Conservation (phyloP, 306 rosid genomes). For the barrel medic (Medicago truncatula) region MtrunA17r5.0-ANR NC_053048.1:37265501-37266000, state of each 20-base stretch:
- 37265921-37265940: neutral
- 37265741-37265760: conserved; percentile 53
- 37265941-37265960: neutral
- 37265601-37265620: conserved; percentile 74
- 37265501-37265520: neutral
- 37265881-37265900: conserved; percentile 19
- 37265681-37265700: conserved; percentile 50
- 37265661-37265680: conserved; percentile 65
- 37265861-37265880: conserved; percentile 45
- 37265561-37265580: conserved; percentile 83
- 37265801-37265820: neutral
- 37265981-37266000: conserved; percentile 43
- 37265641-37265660: conserved; percentile 57
- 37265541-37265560: conserved; percentile 70
- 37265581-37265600: conserved; percentile 69
- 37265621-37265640: conserved; percentile 59
- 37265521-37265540: conserved; percentile 48
- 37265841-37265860: conserved; percentile 42
- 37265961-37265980: neutral
- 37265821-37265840: conserved; percentile 20
- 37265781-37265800: neutral
- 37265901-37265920: conserved; percentile 34
- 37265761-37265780: conserved; percentile 40
- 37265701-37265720: conserved; percentile 30
- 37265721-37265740: conserved; percentile 32